Evolutionary conservation across 1,139 yeast species (phyloP).

Genomic region (Insectozyma bohioensis): DNA sequence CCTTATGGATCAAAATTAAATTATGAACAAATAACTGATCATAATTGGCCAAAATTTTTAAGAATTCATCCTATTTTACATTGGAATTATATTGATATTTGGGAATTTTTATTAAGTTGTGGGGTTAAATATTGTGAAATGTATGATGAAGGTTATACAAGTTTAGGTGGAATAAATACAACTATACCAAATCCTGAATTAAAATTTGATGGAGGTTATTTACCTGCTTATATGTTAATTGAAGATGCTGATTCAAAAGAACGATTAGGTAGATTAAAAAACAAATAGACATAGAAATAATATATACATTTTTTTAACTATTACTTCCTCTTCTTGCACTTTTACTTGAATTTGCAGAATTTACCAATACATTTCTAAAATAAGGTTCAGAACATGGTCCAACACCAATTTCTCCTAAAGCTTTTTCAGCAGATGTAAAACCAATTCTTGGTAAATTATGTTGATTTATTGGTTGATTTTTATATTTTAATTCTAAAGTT

Average conservation of each 20-base stretch:
- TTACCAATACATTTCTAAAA: conserved; percentile 36
- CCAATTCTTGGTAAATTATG: conserved; percentile 40
- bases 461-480: conserved; percentile 20
- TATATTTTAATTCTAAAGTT: conserved; percentile 44
- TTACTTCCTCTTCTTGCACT: conserved; percentile 22
- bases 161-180: conserved; percentile 70
- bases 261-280: conserved; percentile 32
- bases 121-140: conserved; percentile 61
- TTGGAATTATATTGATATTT: conserved; percentile 76
- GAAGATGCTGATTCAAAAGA: conserved; percentile 63
- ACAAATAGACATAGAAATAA: conserved; percentile 1
- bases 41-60: conserved; percentile 82
- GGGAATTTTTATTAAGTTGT: conserved; percentile 62
- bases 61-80: conserved; percentile 80
- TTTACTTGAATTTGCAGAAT: conserved; percentile 29
- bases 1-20: conserved; percentile 64
- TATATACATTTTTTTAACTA: conserved; percentile 4
- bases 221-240: conserved; percentile 64
- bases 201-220: conserved; percentile 24
- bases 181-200: conserved; percentile 69
- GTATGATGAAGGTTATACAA: conserved; percentile 79
- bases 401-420: conserved; percentile 76
- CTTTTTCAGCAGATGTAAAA: conserved; percentile 73
- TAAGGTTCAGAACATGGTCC: conserved; percentile 67
- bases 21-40: conserved; percentile 69